Evolutionary conservation across 352 stramenopile genomes (phyloP).

Genomic region (Globisporangium barbulae): DNA sequence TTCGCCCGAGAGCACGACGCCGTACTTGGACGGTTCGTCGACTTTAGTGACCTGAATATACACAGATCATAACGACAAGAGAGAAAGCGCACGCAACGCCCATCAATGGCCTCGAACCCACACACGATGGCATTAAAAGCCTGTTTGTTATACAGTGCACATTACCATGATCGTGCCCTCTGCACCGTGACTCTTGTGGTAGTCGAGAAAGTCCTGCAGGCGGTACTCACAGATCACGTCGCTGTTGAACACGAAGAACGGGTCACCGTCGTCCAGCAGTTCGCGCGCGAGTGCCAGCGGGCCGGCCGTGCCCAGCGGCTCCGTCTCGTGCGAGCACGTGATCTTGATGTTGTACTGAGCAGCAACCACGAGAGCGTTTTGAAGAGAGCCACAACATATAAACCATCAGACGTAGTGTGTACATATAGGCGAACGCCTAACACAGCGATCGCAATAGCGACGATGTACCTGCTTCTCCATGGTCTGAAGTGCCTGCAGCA

Average conservation of each 20-base stretch:
- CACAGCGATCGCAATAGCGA: no score
- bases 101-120: not conserved
- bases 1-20: conserved; percentile 74
- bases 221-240: conserved; percentile 88
- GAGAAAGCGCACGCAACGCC: no score
- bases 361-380: not conserved
- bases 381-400: no score
- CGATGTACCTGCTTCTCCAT: conserved; percentile 74
- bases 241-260: conserved; percentile 91
- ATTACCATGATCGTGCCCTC: conserved; percentile 78
- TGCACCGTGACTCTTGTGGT: conserved; percentile 70
- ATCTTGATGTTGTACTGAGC: conserved; percentile 88
- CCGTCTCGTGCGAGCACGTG: conserved; percentile 84
- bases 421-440: no score
- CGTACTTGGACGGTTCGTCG: conserved; percentile 89
- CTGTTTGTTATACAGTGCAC: not conserved
- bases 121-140: not conserved
- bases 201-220: conserved; percentile 72
- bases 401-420: no score
- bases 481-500: conserved; percentile 70
- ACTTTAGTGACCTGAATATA: conserved; percentile 54
- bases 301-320: conserved; percentile 79
- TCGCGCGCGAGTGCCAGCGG: conserved; percentile 80
- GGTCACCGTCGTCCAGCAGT: conserved; percentile 78
- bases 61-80: not conserved